Base-by-base conservation (phyloP, 768 basidiomycete genomes). In the Rhizopogon sp. region DNA sequence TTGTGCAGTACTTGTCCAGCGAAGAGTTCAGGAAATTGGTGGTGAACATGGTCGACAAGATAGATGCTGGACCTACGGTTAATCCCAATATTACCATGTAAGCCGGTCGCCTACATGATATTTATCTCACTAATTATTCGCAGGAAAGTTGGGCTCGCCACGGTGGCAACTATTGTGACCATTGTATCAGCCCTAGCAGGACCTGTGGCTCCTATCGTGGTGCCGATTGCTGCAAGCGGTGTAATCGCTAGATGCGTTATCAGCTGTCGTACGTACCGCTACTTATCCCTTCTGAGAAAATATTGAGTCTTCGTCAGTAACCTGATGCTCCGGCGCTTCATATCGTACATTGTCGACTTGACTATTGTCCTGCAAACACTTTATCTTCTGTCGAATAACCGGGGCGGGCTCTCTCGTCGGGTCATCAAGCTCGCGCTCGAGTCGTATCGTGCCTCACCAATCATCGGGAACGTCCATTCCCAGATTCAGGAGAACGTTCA, bases 331-430 rank as follows among this genome's bases (percentile, higher is more conserved):
- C 62, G 55, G 16, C 57, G 55, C 42, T 53, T 66, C 13, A 66
- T 66, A 56, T 54, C 54, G 22, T 66, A 66, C 46, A 66, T 66
- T 39, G 52, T 66, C 40, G 66, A 66, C 55, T 40, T 66, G 1
- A 66, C 64, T 6, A 56, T 65, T 37, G 56, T 66, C 31, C 52
- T 66, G 54, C 64, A 66, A n/a, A 61, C 41, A 9, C 41, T 66
- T 14, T 60, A 57, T 44, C 53, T 47, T 9, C 4, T 57, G 10
- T 16, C 55, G 4, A 22, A 16, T 31, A 46, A 33, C 25, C 25
- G 5, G 25, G 4, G 5, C 25, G 5, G 25, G 25, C 25, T 25
- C 25, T 25, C 25, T 25, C 25, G 4, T 25, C 25, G 25, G 25
- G 25, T 25, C 25, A 25, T 25, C 25, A 25, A 25, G 25, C 25